Evolutionary conservation across 1,284 basidiomycete genomes (phyloP), one percentile per base, ranked within the genome.

Genomic region (Mycosarcoma mackinlayi): DNA sequence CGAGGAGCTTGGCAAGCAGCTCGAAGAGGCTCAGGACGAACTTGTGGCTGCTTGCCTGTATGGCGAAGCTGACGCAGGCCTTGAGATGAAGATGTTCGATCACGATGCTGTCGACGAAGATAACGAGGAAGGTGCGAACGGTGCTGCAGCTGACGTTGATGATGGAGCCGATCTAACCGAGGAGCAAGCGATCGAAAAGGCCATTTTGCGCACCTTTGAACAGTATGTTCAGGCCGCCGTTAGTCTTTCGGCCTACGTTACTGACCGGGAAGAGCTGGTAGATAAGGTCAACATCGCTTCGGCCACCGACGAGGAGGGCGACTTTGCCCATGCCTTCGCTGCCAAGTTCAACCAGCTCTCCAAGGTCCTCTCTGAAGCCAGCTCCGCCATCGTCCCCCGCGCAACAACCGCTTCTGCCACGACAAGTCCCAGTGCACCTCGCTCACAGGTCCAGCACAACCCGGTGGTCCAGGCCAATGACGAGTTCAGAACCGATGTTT

Each of bases 21-120:
- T 77, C 14, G 68, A 66, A 34, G 70, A 75, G 39, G 55, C 73
- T 5, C 76, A 77, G 49, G 76, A 77, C 38, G 71, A 77, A 23
- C 56, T 77, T 2, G 72, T 74, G 4, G 70, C 73, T 5, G 59
- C 73, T 4, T 68, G 58, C 13, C 47, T 77, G 21, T 76, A 74
- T 23, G 76, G 65, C 6, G 75, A 70, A 35, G 58, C 50, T 6
- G 59, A 72, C 33, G 69, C 69, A 5, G 69, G 69, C 11, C 59
- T 72, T 31, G 58, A 71, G 30, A 59, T 51, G 3, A 56, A 57
- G 28, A 64, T 70, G 60, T 71, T 71, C 18, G 64, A 67, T 30
- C 53, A 55, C 31, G 58, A 62, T 16, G 64, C 49, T 8, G 48
- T 56, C 25, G 56, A 55, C 8, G 38, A 52, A 3, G 51, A 49